These are phyloP conservation scores for Przewalskia tangutica DNA, from an alignment of 257 asterid genomes.

Conservation along the genomic window DNA sequence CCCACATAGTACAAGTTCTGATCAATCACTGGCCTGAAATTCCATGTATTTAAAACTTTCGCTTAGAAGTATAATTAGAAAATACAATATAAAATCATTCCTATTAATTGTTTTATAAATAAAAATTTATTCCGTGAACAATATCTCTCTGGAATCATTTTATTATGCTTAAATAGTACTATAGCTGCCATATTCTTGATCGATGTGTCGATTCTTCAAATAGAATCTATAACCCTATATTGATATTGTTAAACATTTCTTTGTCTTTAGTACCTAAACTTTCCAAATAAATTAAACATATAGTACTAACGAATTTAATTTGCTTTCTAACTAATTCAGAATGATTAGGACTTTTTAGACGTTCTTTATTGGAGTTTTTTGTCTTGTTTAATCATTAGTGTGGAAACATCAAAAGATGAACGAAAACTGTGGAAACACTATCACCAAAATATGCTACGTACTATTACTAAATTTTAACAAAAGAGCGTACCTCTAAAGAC, in stretches of 20 bases:
- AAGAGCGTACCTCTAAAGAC: background rate
- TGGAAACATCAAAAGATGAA: background rate
- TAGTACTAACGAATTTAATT: background rate
- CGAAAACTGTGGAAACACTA: background rate
- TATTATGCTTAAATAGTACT: background rate
- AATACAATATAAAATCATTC: background rate
- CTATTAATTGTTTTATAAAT: background rate
- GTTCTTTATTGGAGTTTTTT: background rate
- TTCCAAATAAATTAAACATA: background rate
- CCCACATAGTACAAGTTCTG: constrained; percentile 79
- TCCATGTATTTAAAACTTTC: background rate
- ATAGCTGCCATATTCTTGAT: background rate
- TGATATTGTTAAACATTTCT: background rate
- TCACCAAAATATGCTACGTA: background rate
- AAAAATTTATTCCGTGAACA: background rate
- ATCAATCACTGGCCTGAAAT: constrained; percentile 78
- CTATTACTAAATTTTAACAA: background rate
- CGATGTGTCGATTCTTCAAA: background rate
- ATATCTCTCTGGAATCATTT: background rate
- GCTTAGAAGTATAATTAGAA: background rate
- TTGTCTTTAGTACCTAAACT: background rate
- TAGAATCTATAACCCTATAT: background rate
- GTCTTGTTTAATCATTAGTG: background rate
- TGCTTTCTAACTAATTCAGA: background rate
- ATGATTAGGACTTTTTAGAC: background rate